Base-by-base conservation (phyloP, 768 basidiomycete genomes). In the Lactarius hengduanensis region DNA sequence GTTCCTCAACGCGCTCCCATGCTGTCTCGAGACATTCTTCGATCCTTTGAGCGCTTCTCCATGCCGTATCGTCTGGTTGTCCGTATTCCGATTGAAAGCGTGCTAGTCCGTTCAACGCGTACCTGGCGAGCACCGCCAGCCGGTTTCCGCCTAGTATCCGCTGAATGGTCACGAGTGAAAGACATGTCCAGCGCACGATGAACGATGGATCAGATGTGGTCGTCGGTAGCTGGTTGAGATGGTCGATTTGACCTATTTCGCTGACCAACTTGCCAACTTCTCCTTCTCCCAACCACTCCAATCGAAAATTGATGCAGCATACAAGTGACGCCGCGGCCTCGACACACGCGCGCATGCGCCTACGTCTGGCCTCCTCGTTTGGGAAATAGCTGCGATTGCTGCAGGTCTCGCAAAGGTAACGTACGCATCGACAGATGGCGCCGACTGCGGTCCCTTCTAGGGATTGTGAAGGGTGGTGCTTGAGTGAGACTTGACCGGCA, bases 171-270 rank as follows among this genome's bases (percentile, higher is more conserved):
- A 69, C 20, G 26, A 69, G 28, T 4, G 68, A 55, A 59, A 69
- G 59, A 34, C 58, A 69, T 13, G 59, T 69, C 68, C 68, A 69
- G 47, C 59, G 65, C 10, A 18, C 30, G n/a, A 38, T 30, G 10
- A 59, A 57, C 50, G 16, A 41, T 41, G 40, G 40, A 41, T 41
- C 40, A 7, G 40, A 41, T 41, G 40, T 41, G 5, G 15, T 41
- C 16, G 40, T 41, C 40, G 40, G 40, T 41, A 30, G 38, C 15
- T 45, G 28, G 10, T 28, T 16, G 9, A 59, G 22, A 45, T 38
- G 22, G 41, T 69, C 60, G 15, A 47, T 30, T 7, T 9, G n/a
- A n/a, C 40, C 62, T 1, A 63, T 26, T 6, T 63, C 62, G 26
- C 62, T 30, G 16, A 63, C 40, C 30, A 57, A 15, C 16, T 34